These are phyloP conservation scores for Nigrospora osmanthi DNA, from an alignment of 2,329 filamentous ascomycete genomes.

Conservation along the genomic window DNA sequence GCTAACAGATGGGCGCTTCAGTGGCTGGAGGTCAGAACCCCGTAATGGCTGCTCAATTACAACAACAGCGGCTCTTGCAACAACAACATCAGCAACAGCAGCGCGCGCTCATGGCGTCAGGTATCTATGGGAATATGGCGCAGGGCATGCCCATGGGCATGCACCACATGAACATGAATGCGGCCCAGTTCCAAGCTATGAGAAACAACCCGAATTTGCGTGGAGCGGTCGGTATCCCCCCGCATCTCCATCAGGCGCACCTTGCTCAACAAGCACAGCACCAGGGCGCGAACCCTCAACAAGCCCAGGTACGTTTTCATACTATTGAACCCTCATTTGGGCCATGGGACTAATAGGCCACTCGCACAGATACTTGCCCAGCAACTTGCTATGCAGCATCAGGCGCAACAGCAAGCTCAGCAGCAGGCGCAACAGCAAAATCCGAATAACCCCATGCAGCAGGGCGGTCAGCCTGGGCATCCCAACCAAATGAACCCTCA, in stretches of 20 bases:
- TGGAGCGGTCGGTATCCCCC: conserved; percentile 29
- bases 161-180: conserved; percentile 36
- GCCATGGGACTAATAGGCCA: background rate
- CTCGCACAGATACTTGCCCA: conserved; percentile 15
- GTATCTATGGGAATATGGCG: conserved; percentile 39
- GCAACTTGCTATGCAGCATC: conserved; percentile 26
- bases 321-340: background rate
- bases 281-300: conserved; percentile 13
- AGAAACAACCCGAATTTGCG: conserved; percentile 24
- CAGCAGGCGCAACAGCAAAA: conserved; percentile 30
- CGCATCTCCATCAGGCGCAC: conserved; percentile 32
- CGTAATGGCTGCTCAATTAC: conserved; percentile 32
- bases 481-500: conserved; percentile 30
- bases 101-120: conserved; percentile 40
- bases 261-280: conserved; percentile 21
- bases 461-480: conserved; percentile 22
- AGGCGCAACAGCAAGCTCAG: conserved; percentile 22
- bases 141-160: conserved; percentile 47
- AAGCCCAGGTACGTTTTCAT: conserved; percentile 14
- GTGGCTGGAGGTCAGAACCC: conserved; percentile 15
- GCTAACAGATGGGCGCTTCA: conserved; percentile 2
- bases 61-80: conserved; percentile 45
- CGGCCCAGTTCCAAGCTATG: conserved; percentile 43
- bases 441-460: conserved; percentile 32
- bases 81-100: conserved; percentile 46